Percentiles rank a stretch among this genome's conserved stretches.
phyloP scores from a whole-genome alignment of 179 eudicot genomes.

The Silene coronaria region DNA sequence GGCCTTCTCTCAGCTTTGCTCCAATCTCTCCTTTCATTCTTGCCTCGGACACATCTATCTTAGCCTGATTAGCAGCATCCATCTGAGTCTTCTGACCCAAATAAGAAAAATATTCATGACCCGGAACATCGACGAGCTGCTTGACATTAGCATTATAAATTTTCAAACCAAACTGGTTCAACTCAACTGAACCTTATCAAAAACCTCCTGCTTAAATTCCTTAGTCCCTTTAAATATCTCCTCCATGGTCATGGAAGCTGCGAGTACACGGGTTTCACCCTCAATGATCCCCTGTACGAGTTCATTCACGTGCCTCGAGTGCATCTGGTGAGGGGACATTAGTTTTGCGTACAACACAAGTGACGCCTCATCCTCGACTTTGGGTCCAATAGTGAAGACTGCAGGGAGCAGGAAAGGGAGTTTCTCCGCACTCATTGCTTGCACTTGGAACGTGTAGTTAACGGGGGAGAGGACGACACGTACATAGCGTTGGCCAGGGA shows the following conservation, averaged over 20 bases:
- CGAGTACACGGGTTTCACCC: constrained; percentile 35
- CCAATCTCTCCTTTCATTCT: no score
- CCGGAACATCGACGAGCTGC: constrained; percentile 33
- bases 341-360: constrained; percentile 30
- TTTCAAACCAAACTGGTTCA: constrained; percentile 31
- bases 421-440: constrained; percentile 27
- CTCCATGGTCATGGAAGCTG: constrained; percentile 41
- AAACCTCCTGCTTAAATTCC: constrained; percentile 29
- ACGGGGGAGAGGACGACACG: constrained; percentile 19
- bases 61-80: no score
- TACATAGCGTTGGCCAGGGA: constrained; percentile 15
- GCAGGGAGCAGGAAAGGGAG: constrained; percentile 32
- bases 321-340: not conserved
- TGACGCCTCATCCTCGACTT: constrained; percentile 20
- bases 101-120: no score
- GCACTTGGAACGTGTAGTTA: constrained; percentile 23
- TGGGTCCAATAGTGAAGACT: constrained; percentile 10
- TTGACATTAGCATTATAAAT: constrained; percentile 41
- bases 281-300: constrained; percentile 34
- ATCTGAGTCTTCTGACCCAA: no score
- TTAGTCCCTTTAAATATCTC: constrained; percentile 38
- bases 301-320: constrained; percentile 28
- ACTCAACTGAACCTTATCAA: constrained; percentile 34
- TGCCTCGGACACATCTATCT: no score
- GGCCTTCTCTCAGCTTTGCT: no score